Percentiles rank a stretch among this genome's conserved stretches.
Evolutionary conservation across 257 asterid genomes (phyloP).

Genomic region (Cruciata laevipes): DNA sequence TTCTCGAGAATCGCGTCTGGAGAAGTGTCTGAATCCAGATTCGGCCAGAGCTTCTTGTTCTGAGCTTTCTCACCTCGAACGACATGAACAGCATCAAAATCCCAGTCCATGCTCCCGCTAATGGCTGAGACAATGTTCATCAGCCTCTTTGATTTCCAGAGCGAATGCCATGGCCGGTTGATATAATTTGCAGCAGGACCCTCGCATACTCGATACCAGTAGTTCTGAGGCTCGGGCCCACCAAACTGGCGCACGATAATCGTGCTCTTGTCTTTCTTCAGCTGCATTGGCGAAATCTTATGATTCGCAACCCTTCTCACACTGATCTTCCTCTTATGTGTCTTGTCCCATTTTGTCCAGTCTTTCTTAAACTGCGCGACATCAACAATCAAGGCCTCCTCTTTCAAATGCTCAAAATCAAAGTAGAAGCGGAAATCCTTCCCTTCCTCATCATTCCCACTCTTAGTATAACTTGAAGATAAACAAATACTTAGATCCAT

Average conservation of each 20-base stretch:
- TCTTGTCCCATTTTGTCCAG: constrained; percentile 80
- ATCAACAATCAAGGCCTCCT: constrained; percentile 60
- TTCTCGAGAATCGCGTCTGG: constrained; percentile 67
- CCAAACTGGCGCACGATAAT: constrained; percentile 74
- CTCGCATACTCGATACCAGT: constrained; percentile 95
- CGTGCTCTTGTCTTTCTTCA: constrained; percentile 68
- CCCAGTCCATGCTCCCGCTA: constrained; percentile 99
- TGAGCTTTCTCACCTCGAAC: constrained; percentile 83
- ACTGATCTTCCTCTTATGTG: constrained; percentile 48
- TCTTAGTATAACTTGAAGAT: constrained; percentile 61
- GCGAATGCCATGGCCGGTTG: constrained; percentile 75
- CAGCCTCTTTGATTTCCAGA: constrained; percentile 89
- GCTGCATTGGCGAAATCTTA: constrained; percentile 65
- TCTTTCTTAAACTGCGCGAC: constrained; percentile 65
- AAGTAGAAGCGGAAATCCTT: constrained; percentile 88
- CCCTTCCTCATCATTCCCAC: constrained; percentile 71
- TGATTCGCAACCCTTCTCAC: constrained; percentile 55
- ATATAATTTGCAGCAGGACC: constrained; percentile 72
- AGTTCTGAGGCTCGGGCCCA: constrained; percentile 76
- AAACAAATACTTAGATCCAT: constrained; percentile 86
- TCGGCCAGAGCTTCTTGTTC: constrained; percentile 75
- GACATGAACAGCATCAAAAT: constrained; percentile 86
- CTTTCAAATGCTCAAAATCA: constrained; percentile 93
- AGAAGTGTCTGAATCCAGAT: constrained; percentile 77
- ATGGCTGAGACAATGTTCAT: constrained; percentile 89